Evolutionary conservation across 2,329 filamentous ascomycete species (phyloP).

Genomic region (Fusarium denticulatum): DNA sequence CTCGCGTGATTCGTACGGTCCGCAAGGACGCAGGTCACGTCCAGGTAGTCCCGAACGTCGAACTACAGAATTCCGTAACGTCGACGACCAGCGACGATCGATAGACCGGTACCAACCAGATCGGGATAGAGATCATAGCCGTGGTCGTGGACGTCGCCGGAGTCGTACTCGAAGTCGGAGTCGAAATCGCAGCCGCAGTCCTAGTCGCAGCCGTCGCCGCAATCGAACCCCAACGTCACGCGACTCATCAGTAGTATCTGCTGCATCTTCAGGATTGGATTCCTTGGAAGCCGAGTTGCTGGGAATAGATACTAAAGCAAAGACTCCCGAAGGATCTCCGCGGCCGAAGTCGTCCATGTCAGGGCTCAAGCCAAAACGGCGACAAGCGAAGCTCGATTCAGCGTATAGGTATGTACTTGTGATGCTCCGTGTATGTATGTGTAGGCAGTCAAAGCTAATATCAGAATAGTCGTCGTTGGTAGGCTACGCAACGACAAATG

Average conservation of each 20-base stretch:
- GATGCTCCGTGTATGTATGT: too few relatives aligned
- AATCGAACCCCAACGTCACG: slow-evolving; percentile 43
- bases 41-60: slow-evolving; percentile 22
- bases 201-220: slow-evolving; percentile 7
- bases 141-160: background rate
- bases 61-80: slow-evolving; percentile 9
- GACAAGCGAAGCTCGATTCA: slow-evolving; percentile 50
- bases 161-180: background rate
- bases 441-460: slow-evolving; percentile 18
- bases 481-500: background rate
- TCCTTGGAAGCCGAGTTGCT: slow-evolving; percentile 53
- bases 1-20: slow-evolving; percentile 15
- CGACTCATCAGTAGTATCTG: slow-evolving; percentile 45
- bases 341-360: slow-evolving; percentile 35
- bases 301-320: slow-evolving; percentile 47
- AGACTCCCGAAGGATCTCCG: slow-evolving; percentile 40
- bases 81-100: slow-evolving; percentile 29
- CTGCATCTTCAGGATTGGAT: slow-evolving; percentile 50
- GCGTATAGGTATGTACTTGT: slow-evolving; percentile 49
- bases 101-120: slow-evolving; percentile 25
- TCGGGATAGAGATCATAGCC: slow-evolving; percentile 17
- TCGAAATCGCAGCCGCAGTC: slow-evolving; percentile 16
- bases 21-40: slow-evolving; percentile 19
- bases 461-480: slow-evolving; percentile 50
- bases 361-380: slow-evolving; percentile 44